Evolutionary conservation across 108 stramenopile species (phyloP).

Genomic region (Cyclotella choctawhatcheeana): DNA sequence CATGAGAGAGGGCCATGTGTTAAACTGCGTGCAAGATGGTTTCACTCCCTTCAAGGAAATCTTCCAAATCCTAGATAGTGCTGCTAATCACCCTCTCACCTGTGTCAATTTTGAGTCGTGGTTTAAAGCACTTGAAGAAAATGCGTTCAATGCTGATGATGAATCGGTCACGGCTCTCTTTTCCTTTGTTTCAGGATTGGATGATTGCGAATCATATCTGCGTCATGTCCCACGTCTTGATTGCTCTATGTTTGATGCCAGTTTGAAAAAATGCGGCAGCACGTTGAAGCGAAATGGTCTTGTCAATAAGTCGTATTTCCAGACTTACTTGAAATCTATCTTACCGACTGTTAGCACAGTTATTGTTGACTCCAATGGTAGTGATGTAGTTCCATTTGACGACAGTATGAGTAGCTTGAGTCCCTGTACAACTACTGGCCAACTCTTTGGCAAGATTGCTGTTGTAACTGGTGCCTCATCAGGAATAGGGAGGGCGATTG

Average conservation of each 20-base stretch:
- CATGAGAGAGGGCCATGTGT: conserved; percentile 15
- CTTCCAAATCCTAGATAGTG: conserved; percentile 15
- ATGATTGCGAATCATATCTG: conserved; percentile 20
- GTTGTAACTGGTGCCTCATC: conserved; percentile 75
- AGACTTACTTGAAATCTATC: conserved; percentile 15
- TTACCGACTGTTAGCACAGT: neutral
- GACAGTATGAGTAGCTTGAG: conserved; percentile 3
- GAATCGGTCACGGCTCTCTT: conserved; percentile 25
- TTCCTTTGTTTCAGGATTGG: conserved; percentile 27
- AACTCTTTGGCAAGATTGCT: conserved; percentile 64
- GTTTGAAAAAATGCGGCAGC: conserved; percentile 15
- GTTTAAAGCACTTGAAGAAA: conserved; percentile 19
- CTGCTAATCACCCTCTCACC: neutral
- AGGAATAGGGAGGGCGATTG: conserved; percentile 79
- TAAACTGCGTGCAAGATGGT: conserved; percentile 33
- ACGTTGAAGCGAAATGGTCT: conserved; percentile 19
- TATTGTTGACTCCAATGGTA: neutral
- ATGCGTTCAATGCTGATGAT: conserved; percentile 7
- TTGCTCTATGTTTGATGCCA: conserved; percentile 36
- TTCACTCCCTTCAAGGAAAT: conserved; percentile 22
- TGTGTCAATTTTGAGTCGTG: conserved; percentile 23
- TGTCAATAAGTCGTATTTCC: conserved; percentile 15
- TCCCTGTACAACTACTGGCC: neutral
- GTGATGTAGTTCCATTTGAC: conserved; percentile 29
- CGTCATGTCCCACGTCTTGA: conserved; percentile 20